Conservation (phyloP, 2,329 filamentous ascomycete species). For the Onygena corvina region DNA sequence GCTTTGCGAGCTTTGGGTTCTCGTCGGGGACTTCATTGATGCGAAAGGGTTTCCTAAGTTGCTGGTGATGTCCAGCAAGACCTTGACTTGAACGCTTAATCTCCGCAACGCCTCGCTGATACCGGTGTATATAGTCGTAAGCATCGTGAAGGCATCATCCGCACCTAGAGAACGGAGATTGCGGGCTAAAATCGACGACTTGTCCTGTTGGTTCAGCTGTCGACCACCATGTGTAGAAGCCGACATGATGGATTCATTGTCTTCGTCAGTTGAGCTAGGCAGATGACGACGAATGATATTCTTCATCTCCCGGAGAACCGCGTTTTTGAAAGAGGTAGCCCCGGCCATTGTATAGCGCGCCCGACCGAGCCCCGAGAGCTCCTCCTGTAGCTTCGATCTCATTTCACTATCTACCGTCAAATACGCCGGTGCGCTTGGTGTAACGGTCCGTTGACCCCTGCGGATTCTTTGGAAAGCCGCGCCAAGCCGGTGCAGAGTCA, state of each 20-base stretch:
- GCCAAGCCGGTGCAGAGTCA: constrained; percentile 77
- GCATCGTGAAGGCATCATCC: constrained; percentile 70
- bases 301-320: constrained; percentile 74
- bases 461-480: constrained; percentile 60
- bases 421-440: constrained; percentile 65
- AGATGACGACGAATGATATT: constrained; percentile 71
- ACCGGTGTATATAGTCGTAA: constrained; percentile 71
- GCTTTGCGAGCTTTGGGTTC: constrained; percentile 32
- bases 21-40: constrained; percentile 34
- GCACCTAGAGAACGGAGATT: constrained; percentile 76
- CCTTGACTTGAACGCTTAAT: constrained; percentile 81
- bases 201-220: constrained; percentile 68
- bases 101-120: constrained; percentile 78
- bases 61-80: constrained; percentile 87
- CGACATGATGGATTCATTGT: constrained; percentile 80
- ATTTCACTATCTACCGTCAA: constrained; percentile 59
- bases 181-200: constrained; percentile 73
- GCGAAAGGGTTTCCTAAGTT: constrained; percentile 7
- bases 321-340: constrained; percentile 71
- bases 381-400: constrained; percentile 56
- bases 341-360: constrained; percentile 70
- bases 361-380: constrained; percentile 66
- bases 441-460: constrained; percentile 53
- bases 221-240: constrained; percentile 63
- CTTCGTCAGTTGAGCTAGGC: constrained; percentile 87